Base-by-base conservation (phyloP, 228 moss, liverwort and hornwort species). In the Sphagnum fallax region DNA sequence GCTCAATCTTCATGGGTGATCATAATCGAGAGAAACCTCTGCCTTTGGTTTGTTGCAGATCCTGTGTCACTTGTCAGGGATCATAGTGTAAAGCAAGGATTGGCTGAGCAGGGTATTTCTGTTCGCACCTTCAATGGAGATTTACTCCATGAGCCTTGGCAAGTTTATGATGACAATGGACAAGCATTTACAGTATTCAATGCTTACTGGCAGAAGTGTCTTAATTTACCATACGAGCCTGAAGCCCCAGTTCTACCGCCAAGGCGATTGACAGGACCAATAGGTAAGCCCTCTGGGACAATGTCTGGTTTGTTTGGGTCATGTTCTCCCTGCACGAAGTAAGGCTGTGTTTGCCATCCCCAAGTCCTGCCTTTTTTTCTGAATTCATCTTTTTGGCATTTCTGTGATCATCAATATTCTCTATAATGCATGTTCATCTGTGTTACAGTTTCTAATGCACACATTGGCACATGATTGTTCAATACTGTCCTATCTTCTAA, bases 81-180 rank as follows among this genome's bases (percentile, higher is more conserved):
- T 83, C 98, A 98, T 71, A 91, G 92, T 66, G 98, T 98, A 16
- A 98, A 98, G 81, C 98, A 94, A 81, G 94, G 98, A 5, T 71
- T 98, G 64, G 76, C 98, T 1, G 75, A 82, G 70, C 80, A 75
- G 52, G 87, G 88, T 69, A 89, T 98, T 74, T 78, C 81, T 68
- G 94, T 98, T n/a, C 89, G 89, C 68, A 94, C 98, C 12, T 98
- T 98, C 65, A 98, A 98, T 64, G 94, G 98, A 63, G 98, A 98
- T 77, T 65, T 98, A 78, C 82, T 98, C 18, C 94, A 98, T 75
- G 98, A 98, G 77, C 98, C 98, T 14, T 98, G 98, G 98, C 92
- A 98, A 76, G 90, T 98, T 7, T 98, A 98, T 71, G 98, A 94
- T 62, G 89, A 87, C 9, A 77, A 90, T 59, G 98, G 98, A 16